phyloP scores from a whole-genome alignment of 805 yeast species.

The Saturnispora diversa region DNA sequence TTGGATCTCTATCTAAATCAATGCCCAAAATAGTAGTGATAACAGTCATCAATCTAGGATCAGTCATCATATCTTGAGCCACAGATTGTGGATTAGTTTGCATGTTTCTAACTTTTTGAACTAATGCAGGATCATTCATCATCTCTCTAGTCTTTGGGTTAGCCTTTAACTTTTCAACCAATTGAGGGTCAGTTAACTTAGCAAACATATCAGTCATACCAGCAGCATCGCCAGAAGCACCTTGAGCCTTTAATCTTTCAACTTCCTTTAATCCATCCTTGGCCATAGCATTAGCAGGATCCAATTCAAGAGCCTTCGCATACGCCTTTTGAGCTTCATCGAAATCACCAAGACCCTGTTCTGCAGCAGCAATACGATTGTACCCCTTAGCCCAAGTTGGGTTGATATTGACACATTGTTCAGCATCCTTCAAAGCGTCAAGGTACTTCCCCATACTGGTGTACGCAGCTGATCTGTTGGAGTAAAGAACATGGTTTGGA shows the following conservation, averaged over 20 bases:
- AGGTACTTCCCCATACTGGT: slow-evolving; percentile 69
- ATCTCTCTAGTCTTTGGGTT: slow-evolving; percentile 84
- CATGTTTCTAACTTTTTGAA: slow-evolving; percentile 54
- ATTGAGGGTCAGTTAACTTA: slow-evolving; percentile 50
- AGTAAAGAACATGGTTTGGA: slow-evolving; percentile 88
- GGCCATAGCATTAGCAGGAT: slow-evolving; percentile 78
- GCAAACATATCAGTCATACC: slow-evolving; percentile 72
- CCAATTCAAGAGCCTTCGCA: slow-evolving; percentile 72
- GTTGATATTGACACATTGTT: slow-evolving; percentile 71
- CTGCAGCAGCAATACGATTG: slow-evolving; percentile 89
- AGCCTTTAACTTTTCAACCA: slow-evolving; percentile 62
- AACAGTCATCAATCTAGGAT: slow-evolving; percentile 82
- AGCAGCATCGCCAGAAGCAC: slow-evolving; percentile 19
- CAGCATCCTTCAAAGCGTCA: slow-evolving; percentile 77
- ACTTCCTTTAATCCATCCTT: slow-evolving; percentile 71
- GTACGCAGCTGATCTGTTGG: slow-evolving; percentile 89
- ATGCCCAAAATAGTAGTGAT: slow-evolving; percentile 82
- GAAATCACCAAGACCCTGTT: slow-evolving; percentile 73
- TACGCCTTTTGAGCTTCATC: slow-evolving; percentile 69
- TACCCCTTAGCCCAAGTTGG: slow-evolving; percentile 94
- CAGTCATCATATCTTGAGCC: slow-evolving; percentile 61
- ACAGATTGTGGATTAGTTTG: slow-evolving; percentile 69
- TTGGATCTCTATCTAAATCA: slow-evolving; percentile 38
- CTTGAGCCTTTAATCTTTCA: slow-evolving; percentile 42
- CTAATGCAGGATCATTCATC: slow-evolving; percentile 82